Percentiles rank a stretch among this genome's conserved stretches.
phyloP scores from a whole-genome alignment of 2,329 filamentous ascomycete genomes.

The Trichoderma arundinaceum region DNA sequence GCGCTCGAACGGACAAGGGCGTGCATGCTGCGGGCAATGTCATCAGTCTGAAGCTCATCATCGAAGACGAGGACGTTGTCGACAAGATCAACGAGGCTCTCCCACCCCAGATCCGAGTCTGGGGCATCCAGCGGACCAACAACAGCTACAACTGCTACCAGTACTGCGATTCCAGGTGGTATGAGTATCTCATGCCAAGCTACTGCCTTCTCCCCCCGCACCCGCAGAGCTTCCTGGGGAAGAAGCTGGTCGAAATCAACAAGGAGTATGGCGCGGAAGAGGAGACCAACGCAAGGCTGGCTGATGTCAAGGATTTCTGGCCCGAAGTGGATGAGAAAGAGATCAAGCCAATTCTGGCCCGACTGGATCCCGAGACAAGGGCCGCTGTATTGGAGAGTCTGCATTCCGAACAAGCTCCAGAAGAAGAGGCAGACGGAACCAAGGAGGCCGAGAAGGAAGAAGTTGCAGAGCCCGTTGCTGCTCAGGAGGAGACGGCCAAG shows the following conservation, averaged over 20 bases:
- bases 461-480: constrained; percentile 13
- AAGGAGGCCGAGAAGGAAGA: constrained; percentile 34
- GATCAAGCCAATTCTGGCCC: constrained; percentile 72
- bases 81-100: constrained; percentile 88
- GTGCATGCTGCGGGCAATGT: constrained; percentile 96
- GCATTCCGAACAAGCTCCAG: constrained; percentile 49
- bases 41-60: constrained; percentile 92
- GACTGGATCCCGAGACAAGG: constrained; percentile 67
- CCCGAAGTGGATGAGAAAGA: constrained; percentile 77
- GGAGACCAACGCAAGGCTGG: constrained; percentile 70
- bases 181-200: constrained; percentile 95
- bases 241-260: constrained; percentile 78
- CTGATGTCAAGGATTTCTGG: constrained; percentile 84
- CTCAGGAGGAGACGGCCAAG: constrained; percentile 33
- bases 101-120: constrained; percentile 88
- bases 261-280: constrained; percentile 75
- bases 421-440: constrained; percentile 33
- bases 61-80: constrained; percentile 87
- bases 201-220: constrained; percentile 93
- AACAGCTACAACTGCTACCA: constrained; percentile 95
- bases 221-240: constrained; percentile 82
- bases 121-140: constrained; percentile 89
- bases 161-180: constrained; percentile 91
- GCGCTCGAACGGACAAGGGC: constrained; percentile 95
- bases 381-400: constrained; percentile 67